These are phyloP conservation scores for Cercis canadensis DNA, from an alignment of 306 rosid genomes.

Conservation along the genomic window DNA sequence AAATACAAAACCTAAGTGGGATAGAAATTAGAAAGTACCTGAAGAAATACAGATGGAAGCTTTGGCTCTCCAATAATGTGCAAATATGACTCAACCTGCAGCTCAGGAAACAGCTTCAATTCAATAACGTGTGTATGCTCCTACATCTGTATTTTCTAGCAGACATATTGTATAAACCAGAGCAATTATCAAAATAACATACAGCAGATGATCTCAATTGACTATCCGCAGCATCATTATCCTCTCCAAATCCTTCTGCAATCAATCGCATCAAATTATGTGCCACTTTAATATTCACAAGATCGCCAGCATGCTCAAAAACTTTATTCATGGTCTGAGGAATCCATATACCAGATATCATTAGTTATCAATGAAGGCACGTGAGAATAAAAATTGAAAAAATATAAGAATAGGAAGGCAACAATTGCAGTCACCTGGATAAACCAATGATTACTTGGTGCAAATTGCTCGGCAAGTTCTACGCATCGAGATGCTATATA, in stretches of 20 bases:
- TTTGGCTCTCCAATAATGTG: constrained; percentile 85
- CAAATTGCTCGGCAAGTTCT: constrained; percentile 96
- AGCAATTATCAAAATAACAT: constrained; percentile 50
- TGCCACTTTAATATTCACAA: constrained; percentile 94
- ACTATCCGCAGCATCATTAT: constrained; percentile 78
- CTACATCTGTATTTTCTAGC: constrained; percentile 16
- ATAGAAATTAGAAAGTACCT: constrained; percentile 53
- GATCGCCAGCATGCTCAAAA: constrained; percentile 99
- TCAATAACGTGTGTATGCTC: constrained; percentile 14
- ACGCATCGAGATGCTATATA: constrained; percentile 96
- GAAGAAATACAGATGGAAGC: constrained; percentile 93
- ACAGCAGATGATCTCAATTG: constrained; percentile 98
- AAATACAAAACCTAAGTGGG: constrained; percentile 31
- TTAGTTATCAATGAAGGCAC: constrained; percentile 6
- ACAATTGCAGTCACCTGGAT: constrained; percentile 69
- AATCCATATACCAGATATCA: constrained; percentile 31
- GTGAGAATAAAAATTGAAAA: not conserved
- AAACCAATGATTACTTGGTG: constrained; percentile 98
- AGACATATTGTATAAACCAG: constrained; percentile 18
- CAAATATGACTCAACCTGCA: constrained; percentile 91
- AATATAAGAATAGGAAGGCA: constrained; percentile 32
- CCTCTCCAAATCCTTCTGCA: constrained; percentile 99
- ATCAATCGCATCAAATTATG: constrained; percentile 97
- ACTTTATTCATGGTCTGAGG: constrained; percentile 97
- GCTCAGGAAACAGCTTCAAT: constrained; percentile 25